These are phyloP conservation scores for Alternaria atra DNA, from an alignment of 2,329 filamentous ascomycete species.

Conservation along the genomic window DNA sequence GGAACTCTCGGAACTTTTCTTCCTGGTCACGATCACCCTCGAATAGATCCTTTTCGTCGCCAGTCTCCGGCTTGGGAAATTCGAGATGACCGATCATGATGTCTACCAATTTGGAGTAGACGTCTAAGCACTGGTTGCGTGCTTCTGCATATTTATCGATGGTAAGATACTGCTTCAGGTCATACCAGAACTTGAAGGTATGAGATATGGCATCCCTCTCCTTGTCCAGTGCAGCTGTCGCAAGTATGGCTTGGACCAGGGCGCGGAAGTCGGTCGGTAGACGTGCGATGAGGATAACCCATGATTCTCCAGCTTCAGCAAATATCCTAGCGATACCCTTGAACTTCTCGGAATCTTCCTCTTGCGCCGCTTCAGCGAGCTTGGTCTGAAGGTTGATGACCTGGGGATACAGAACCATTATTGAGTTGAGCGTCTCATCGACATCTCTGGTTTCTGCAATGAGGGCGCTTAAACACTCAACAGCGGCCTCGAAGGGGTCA, in stretches of 20 bases:
- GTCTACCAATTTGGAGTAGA: slow-evolving; percentile 90
- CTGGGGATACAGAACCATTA: slow-evolving; percentile 82
- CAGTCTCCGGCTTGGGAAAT: slow-evolving; percentile 79
- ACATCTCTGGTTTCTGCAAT: slow-evolving; percentile 93
- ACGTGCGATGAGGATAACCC: slow-evolving; percentile 90
- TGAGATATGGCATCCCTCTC: slow-evolving; percentile 91
- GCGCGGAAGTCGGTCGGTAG: slow-evolving; percentile 82
- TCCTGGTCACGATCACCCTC: slow-evolving; percentile 95
- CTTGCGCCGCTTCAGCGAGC: slow-evolving; percentile 76
- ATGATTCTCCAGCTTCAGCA: slow-evolving; percentile 90
- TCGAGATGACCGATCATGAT: slow-evolving; percentile 90
- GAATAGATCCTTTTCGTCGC: slow-evolving; percentile 83
- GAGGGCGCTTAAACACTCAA: slow-evolving; percentile 91
- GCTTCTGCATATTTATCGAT: slow-evolving; percentile 89
- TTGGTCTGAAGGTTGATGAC: slow-evolving; percentile 79
- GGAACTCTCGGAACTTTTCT: slow-evolving; percentile 95
- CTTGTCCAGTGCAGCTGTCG: slow-evolving; percentile 86
- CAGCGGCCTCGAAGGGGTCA: slow-evolving; percentile 82
- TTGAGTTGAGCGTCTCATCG: slow-evolving; percentile 84
- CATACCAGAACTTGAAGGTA: slow-evolving; percentile 98
- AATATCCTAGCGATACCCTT: slow-evolving; percentile 91
- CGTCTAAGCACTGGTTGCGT: slow-evolving; percentile 76
- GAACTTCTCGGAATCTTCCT: slow-evolving; percentile 85
- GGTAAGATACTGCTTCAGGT: slow-evolving; percentile 94
- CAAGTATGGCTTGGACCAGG: slow-evolving; percentile 89